A percentile compares a stretch with the other conserved stretches of the same genome.
Conservation (phyloP, 257 asterid species). For the Capsicum baccatum region DNA sequence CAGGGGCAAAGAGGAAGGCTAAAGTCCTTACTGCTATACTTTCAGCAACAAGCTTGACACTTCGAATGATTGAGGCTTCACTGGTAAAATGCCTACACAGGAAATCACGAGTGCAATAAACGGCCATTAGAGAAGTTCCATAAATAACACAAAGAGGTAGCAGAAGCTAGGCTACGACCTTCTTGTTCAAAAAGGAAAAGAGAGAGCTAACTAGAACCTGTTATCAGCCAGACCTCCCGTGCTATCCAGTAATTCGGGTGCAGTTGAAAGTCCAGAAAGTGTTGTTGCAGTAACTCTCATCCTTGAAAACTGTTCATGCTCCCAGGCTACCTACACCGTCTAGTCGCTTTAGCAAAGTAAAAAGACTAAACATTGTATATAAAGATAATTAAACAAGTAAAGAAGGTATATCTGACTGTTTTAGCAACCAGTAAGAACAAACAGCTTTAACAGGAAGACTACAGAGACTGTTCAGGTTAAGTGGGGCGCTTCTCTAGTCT, state of each 20-base stretch:
- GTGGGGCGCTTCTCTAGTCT: not conserved
- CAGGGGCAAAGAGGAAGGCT: slow-evolving; percentile 12
- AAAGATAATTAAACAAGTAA: not conserved
- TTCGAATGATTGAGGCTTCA: slow-evolving; percentile 67
- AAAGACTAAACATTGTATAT: not conserved
- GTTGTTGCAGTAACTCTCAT: slow-evolving; percentile 92
- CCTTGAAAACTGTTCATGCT: slow-evolving; percentile 97
- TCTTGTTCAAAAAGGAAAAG: not conserved
- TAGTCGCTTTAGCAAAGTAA: slow-evolving; percentile 45
- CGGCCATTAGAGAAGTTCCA: slow-evolving; percentile 19
- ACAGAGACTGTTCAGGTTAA: not conserved
- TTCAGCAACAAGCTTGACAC: slow-evolving; percentile 89
- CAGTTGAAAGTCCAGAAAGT: slow-evolving; percentile 69
- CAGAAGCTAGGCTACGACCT: slow-evolving; percentile 21
- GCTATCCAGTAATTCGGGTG: slow-evolving; percentile 85
- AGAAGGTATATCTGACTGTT: not conserved
- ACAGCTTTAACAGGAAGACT: slow-evolving; percentile 19
- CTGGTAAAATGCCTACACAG: slow-evolving; percentile 55
- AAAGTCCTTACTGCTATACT: slow-evolving; percentile 77
- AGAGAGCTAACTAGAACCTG: slow-evolving; percentile 54
- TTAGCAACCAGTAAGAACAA: slow-evolving; percentile 3
- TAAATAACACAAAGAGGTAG: slow-evolving; percentile 24
- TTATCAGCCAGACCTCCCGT: slow-evolving; percentile 77
- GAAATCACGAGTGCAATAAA: slow-evolving; percentile 38
- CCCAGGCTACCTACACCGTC: slow-evolving; percentile 91